Conservation (phyloP, 2,329 filamentous ascomycete species). For the Talaromyces sp. region DNA sequence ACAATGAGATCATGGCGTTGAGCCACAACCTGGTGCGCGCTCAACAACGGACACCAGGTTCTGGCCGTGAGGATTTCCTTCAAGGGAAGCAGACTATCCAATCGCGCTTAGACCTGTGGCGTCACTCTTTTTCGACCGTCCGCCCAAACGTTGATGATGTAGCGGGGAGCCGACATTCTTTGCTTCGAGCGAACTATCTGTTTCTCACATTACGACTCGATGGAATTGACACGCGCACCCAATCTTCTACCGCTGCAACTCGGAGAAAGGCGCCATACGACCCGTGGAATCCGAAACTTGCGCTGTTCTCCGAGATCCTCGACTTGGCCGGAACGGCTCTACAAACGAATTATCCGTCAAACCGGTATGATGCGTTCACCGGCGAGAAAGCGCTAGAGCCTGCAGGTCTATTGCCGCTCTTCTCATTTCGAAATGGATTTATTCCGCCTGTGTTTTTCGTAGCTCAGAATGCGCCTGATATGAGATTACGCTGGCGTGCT, state of each 20-base stretch:
- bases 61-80: background rate
- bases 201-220: background rate
- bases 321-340: background rate
- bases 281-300: background rate
- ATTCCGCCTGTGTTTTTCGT: background rate
- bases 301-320: background rate
- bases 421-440: background rate
- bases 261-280: background rate
- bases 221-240: background rate
- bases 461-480: background rate
- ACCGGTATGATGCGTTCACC: background rate
- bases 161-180: background rate
- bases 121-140: background rate
- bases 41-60: background rate
- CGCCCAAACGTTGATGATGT: background rate
- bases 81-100: background rate
- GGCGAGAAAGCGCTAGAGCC: background rate
- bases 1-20: background rate
- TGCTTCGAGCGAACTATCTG: background rate
- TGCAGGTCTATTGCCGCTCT: background rate
- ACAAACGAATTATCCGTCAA: background rate
- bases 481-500: background rate
- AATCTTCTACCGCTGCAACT: background rate
- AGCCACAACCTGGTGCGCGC: background rate
- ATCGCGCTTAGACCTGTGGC: background rate